These are phyloP conservation scores for Cladosporium sp. DNA, from an alignment of 2,329 filamentous ascomycete genomes.

Conservation along the genomic window DNA sequence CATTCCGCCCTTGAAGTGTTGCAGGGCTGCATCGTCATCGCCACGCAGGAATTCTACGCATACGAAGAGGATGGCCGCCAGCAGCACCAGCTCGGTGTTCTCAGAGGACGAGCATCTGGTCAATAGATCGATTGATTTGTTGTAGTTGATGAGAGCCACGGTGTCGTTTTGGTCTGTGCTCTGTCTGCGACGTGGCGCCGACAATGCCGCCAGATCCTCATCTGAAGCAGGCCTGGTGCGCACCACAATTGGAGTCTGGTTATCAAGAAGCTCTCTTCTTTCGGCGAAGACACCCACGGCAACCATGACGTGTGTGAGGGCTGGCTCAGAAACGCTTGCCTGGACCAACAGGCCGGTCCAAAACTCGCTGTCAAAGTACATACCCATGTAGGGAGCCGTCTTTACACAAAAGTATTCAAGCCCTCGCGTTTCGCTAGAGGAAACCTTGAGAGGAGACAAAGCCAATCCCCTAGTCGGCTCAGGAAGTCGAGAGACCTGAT, in stretches of 20 bases:
- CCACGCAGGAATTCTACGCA: conserved; percentile 12
- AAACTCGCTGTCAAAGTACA: conserved; percentile 15
- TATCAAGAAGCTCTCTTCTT: not conserved
- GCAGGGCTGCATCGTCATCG: not conserved
- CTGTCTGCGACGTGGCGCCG: not conserved
- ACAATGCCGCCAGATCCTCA: not conserved
- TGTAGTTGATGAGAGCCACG: conserved; percentile 6
- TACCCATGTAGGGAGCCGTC: conserved; percentile 17
- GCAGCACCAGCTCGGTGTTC: not conserved
- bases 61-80: conserved; percentile 12
- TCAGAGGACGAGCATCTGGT: not conserved
- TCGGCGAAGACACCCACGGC: conserved; percentile 15
- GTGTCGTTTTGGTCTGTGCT: not conserved
- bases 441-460: not conserved
- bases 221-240: too few relatives aligned
- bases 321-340: conserved; percentile 12
- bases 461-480: not conserved
- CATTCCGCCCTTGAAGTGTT: conserved; percentile 12
- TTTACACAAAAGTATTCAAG: conserved; percentile 19
- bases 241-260: too few relatives aligned
- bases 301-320: conserved; percentile 15
- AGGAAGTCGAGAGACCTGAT: not conserved
- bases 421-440: conserved; percentile 14
- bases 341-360: conserved; percentile 17
- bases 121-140: conserved; percentile 7